phyloP scores from a whole-genome alignment of 2,329 filamentous ascomycete genomes.

The Talaromyces sp. region DNA sequence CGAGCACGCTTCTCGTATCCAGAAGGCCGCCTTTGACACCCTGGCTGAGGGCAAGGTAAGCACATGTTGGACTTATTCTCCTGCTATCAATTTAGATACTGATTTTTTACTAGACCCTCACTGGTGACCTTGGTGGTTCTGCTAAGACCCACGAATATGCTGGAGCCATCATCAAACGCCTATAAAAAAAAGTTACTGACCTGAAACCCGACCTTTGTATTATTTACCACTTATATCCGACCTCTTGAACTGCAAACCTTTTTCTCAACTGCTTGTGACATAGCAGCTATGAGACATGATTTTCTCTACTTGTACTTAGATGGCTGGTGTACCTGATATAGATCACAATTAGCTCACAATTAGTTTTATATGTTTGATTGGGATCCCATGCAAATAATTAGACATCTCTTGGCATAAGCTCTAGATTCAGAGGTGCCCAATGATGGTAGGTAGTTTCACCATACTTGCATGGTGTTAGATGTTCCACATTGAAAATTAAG shows the following conservation, averaged over 20 bases:
- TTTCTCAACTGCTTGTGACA: constrained; percentile 28
- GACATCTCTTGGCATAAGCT: neutral
- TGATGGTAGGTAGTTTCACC: neutral
- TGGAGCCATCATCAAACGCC: constrained; percentile 73
- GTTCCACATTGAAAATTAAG: neutral
- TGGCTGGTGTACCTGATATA: constrained; percentile 12
- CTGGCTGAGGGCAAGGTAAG: constrained; percentile 86
- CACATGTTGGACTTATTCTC: neutral
- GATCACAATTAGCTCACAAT: constrained; percentile 10
- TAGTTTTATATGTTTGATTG: constrained; percentile 4
- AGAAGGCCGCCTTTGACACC: constrained; percentile 91
- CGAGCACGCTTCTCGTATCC: constrained; percentile 79
- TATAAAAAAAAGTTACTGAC: constrained; percentile 33
- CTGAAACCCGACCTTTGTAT: constrained; percentile 20
- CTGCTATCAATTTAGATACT: constrained; percentile 10
- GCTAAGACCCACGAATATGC: constrained; percentile 95
- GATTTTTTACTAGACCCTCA: constrained; percentile 56
- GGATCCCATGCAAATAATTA: neutral
- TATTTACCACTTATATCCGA: constrained; percentile 28
- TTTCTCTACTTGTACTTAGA: constrained; percentile 17
- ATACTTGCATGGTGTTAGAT: neutral
- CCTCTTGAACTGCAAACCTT: constrained; percentile 26
- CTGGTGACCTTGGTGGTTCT: constrained; percentile 92
- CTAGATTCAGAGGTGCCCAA: neutral
- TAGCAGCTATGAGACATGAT: constrained; percentile 5